Percentiles rank a stretch among this genome's conserved stretches.
phyloP scores from a whole-genome alignment of 2,329 filamentous ascomycete species.

The Aspergillus sp. region DNA sequence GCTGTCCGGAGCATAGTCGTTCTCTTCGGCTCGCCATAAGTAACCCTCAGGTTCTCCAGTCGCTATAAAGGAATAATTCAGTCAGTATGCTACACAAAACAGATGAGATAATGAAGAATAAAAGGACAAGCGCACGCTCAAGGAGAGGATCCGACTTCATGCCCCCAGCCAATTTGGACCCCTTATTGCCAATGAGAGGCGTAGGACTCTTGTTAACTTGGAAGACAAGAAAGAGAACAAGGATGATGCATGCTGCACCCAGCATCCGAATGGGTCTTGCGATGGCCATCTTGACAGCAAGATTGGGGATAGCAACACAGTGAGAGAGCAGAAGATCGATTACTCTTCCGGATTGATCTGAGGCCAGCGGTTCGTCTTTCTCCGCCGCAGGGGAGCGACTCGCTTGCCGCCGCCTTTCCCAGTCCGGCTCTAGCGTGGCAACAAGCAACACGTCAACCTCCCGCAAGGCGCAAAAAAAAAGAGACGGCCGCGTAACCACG shows the following conservation, averaged over 20 bases:
- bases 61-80: slow-evolving; percentile 46
- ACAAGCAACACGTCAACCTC: slow-evolving; percentile 8
- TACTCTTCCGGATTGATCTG: too few relatives aligned
- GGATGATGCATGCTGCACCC: slow-evolving; percentile 63
- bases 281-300: slow-evolving; percentile 62
- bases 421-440: slow-evolving; percentile 19
- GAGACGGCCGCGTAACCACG: too few relatives aligned
- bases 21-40: slow-evolving; percentile 65
- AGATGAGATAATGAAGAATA: neutral
- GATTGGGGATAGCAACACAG: slow-evolving; percentile 14
- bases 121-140: slow-evolving; percentile 61
- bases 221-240: slow-evolving; percentile 76
- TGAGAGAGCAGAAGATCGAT: neutral
- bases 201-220: slow-evolving; percentile 62
- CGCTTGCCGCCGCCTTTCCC: neutral
- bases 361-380: too few relatives aligned
- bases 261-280: slow-evolving; percentile 79
- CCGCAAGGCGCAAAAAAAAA: neutral
- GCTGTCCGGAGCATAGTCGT: slow-evolving; percentile 74
- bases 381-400: neutral
- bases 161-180: slow-evolving; percentile 47
- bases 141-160: slow-evolving; percentile 78
- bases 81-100: slow-evolving; percentile 1
- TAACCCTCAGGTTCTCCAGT: slow-evolving; percentile 78
- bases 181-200: slow-evolving; percentile 23